Evolutionary conservation across 495 filamentous ascomycete genomes (phyloP).

Genomic region (Tetracladium setigerum): DNA sequence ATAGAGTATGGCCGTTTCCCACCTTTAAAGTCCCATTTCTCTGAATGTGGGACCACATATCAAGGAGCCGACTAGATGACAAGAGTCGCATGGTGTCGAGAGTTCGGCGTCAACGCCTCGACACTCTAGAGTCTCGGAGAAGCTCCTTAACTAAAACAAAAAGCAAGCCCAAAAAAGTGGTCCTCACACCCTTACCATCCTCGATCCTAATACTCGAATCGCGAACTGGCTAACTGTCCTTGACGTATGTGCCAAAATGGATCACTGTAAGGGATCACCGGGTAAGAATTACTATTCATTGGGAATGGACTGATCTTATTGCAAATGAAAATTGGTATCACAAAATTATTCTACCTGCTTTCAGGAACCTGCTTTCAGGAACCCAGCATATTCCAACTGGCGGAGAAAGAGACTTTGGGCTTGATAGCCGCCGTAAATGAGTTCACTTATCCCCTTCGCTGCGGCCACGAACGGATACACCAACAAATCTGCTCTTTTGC

Average conservation of each 20-base stretch:
- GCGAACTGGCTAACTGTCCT: conserved; percentile 7
- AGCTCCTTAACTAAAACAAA: conserved; percentile 13
- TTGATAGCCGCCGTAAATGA: background rate
- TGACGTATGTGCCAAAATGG: conserved; percentile 10
- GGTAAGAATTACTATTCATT: conserved; percentile 9
- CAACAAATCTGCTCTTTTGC: no score
- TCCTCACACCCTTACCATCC: conserved; percentile 10
- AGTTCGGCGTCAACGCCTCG: conserved; percentile 7
- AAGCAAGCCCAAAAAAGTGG: conserved; percentile 13
- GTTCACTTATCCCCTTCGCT: background rate
- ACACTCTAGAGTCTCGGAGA: conserved; percentile 7
- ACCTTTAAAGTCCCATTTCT: conserved; percentile 9
- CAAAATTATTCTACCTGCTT: conserved; percentile 13
- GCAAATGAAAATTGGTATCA: conserved; percentile 14
- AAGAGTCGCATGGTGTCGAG: conserved; percentile 9
- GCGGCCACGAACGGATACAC: no score
- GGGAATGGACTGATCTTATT: conserved; percentile 10
- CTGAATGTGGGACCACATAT: conserved; percentile 10
- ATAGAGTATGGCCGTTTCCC: background rate
- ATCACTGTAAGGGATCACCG: conserved; percentile 10
- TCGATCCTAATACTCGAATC: conserved; percentile 11
- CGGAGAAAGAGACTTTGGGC: background rate
- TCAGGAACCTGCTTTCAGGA: no score
- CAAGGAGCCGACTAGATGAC: conserved; percentile 8
- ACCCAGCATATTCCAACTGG: background rate